Percentiles rank a stretch among this genome's conserved stretches.
Evolutionary conservation across 1,139 yeast species (phyloP).

Genomic region (Geotrichum fermentans): DNA sequence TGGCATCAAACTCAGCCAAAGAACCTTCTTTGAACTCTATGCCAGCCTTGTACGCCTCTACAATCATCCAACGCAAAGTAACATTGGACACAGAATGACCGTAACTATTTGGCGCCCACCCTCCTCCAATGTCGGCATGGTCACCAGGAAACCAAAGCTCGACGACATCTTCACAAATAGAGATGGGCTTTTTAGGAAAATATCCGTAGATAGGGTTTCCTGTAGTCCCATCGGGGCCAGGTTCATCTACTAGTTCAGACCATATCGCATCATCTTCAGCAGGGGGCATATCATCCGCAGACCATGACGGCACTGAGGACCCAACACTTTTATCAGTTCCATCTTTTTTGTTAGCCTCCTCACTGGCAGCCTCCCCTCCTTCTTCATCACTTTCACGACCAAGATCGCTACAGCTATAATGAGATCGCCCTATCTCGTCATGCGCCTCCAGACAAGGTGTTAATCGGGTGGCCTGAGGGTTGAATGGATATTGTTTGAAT

Average conservation of each 20-base stretch:
- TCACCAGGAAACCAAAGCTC: constrained; percentile 65
- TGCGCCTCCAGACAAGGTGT: not conserved
- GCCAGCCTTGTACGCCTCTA: constrained; percentile 49
- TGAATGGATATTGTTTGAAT: constrained; percentile 50
- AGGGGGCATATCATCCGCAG: not conserved
- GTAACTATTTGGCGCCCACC: constrained; percentile 46
- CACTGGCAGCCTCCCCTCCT: too few species aligned
- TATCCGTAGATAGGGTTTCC: constrained; percentile 7
- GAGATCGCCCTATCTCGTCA: not conserved
- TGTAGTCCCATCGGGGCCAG: constrained; percentile 9
- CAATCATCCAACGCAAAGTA: constrained; percentile 55
- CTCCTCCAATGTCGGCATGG: constrained; percentile 65
- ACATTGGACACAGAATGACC: constrained; percentile 44
- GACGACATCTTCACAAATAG: constrained; percentile 38
- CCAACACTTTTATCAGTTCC: not conserved
- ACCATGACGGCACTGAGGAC: constrained; percentile 9
- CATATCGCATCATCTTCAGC: not conserved
- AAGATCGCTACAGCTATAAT: not conserved
- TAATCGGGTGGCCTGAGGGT: not conserved
- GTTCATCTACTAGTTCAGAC: constrained; percentile 10
- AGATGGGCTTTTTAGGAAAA: constrained; percentile 2
- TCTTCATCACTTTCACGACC: not conserved
- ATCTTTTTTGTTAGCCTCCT: not conserved
- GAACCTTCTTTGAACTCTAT: constrained; percentile 43
- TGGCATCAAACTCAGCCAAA: constrained; percentile 40